A percentile compares a stretch with the other conserved stretches of the same genome.
phyloP scores from a whole-genome alignment of 1,284 basidiomycete species.

The Fomitopsis schrenkii region DNA sequence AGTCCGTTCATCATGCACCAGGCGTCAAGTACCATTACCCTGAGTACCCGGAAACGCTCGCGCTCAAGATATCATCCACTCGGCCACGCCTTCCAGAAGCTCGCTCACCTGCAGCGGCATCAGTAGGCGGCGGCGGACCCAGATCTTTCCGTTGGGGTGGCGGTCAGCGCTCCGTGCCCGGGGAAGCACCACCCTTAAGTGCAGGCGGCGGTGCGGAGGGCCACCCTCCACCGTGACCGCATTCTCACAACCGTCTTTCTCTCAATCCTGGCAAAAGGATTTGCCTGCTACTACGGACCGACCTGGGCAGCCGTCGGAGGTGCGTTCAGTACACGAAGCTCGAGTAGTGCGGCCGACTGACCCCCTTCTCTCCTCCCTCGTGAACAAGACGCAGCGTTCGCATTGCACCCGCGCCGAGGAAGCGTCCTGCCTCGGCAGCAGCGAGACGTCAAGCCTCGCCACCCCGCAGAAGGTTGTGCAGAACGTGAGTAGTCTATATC shows the following conservation, averaged over 20 bases:
- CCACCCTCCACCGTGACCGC: background rate
- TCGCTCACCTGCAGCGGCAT: background rate
- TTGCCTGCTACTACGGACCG: background rate
- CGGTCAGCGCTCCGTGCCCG: background rate
- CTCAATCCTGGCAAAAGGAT: background rate
- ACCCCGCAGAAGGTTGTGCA: too few relatives aligned
- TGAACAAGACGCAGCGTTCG: background rate
- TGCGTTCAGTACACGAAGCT: background rate
- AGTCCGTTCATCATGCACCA: background rate
- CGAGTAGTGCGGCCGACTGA: background rate
- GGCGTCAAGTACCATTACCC: background rate
- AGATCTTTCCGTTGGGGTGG: background rate
- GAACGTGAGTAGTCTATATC: background rate
- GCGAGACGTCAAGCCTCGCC: background rate
- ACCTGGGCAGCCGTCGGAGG: background rate
- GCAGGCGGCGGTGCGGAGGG: too few relatives aligned
- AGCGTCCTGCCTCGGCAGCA: background rate
- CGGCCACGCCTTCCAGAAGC: background rate
- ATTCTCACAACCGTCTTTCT: background rate
- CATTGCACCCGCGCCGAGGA: background rate
- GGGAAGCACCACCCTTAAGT: background rate
- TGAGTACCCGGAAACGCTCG: background rate
- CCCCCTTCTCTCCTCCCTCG: background rate
- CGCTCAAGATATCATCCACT: background rate
- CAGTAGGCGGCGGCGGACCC: background rate